phyloP scores from a whole-genome alignment of 2,329 filamentous ascomycete species.

The Zalaria sp. region DNA sequence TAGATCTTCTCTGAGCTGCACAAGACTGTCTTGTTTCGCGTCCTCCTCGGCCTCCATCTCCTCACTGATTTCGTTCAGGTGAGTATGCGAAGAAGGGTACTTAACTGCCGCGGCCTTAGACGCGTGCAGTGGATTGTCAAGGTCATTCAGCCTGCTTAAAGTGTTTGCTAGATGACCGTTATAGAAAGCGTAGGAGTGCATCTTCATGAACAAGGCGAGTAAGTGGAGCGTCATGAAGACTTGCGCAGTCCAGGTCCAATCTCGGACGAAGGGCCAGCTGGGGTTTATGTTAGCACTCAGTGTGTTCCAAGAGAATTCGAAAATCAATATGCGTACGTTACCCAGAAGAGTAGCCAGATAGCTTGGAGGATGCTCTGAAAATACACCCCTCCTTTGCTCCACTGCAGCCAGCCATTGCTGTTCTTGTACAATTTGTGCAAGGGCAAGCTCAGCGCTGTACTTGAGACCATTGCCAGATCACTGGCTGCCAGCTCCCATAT shows the following conservation, averaged over 20 bases:
- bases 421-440: slow-evolving; percentile 55
- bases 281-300: slow-evolving; percentile 1
- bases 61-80: slow-evolving; percentile 39
- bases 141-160: slow-evolving; percentile 60
- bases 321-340: slow-evolving; percentile 27
- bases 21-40: slow-evolving; percentile 25
- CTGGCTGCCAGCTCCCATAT: slow-evolving; percentile 74
- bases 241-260: slow-evolving; percentile 95
- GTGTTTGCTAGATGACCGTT: slow-evolving; percentile 90
- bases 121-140: slow-evolving; percentile 52
- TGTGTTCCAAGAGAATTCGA: slow-evolving; percentile 1
- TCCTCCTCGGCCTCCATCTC: slow-evolving; percentile 13
- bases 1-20: slow-evolving; percentile 67
- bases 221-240: slow-evolving; percentile 89
- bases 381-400: slow-evolving; percentile 63
- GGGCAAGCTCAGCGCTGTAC: slow-evolving; percentile 56
- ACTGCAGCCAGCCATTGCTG: slow-evolving; percentile 45
- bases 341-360: slow-evolving; percentile 67
- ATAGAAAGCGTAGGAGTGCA: slow-evolving; percentile 97
- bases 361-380: slow-evolving; percentile 74
- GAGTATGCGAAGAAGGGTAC: slow-evolving; percentile 44
- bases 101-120: slow-evolving; percentile 40
- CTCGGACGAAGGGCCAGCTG: slow-evolving; percentile 64
- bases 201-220: slow-evolving; percentile 92
- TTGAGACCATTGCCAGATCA: slow-evolving; percentile 73